Base-by-base conservation (phyloP, 2,329 filamentous ascomycete genomes). In the Herpotrichia juniperi region DNA sequence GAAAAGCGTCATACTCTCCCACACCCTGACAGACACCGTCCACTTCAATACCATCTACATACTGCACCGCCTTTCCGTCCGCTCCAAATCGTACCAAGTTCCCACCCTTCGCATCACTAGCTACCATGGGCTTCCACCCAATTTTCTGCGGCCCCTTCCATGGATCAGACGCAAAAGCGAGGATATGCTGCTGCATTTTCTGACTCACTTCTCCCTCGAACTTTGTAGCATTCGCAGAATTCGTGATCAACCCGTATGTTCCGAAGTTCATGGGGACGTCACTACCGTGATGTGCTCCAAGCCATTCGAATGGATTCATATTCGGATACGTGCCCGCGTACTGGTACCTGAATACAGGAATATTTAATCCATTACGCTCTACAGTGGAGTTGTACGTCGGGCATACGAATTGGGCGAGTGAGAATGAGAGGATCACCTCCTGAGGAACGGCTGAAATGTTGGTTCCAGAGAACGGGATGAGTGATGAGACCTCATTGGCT, bases 101-200 rank as follows among this genome's bases (percentile, higher is more conserved):
- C n/a, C 54, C 57, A 12, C 51, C 50, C n/a, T 46, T 25, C 8
- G 57, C 28, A 11, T 48, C 51, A 50, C 30, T 53, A 12, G 39
- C 42, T 32, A 39, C 35, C 44, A 56, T 34, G 21, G 52, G 45
- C 12, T 48, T 50, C 57, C 57, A 59, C 5, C 57, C 57, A 22
- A 57, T 28, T 28, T 46, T 56, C 50, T 56, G 49, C 17, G 49
- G 53, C 14, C 53, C 53, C 30, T 49, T 11, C 28, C 48, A 47
- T 1, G 70, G 69, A 51, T 74, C 67, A 14, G 56, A 57, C 1
- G 59, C 59, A 42, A 74, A 75, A 1, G 61, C 65, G 11, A 68
- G 46, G 34, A 69, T 57, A 28, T 63, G 54, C 32, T 71, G 68
- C 48, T 73, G 64, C 67, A 75, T 69, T 14, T 62, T 57, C 39